Percentiles rank a stretch among this genome's conserved stretches.
These are phyloP conservation scores for Dovyalis caffra DNA, from an alignment of 345 rosid species.

Conservation along the genomic window DNA sequence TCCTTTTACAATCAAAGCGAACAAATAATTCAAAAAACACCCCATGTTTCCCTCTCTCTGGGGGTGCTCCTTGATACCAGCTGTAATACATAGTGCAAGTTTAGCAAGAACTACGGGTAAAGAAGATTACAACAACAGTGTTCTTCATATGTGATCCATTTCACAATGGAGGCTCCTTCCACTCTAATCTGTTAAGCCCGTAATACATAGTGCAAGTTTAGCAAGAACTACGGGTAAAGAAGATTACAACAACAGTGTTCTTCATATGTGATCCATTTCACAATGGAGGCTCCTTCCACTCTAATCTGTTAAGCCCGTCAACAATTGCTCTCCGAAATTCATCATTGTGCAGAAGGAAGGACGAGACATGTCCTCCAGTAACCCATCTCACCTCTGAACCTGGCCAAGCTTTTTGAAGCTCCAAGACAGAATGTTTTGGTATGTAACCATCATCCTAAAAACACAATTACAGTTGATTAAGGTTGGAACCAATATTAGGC, in stretches of 20 bases:
- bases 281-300: slow-evolving; percentile 74
- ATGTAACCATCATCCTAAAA: slow-evolving; percentile 95
- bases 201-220: too few species aligned
- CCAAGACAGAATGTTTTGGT: slow-evolving; percentile 89
- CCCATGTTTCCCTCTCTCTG: background rate
- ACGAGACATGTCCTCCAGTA: slow-evolving; percentile 92
- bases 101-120: slow-evolving; percentile 1
- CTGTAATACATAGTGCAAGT: slow-evolving; percentile 21
- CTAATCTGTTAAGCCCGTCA: slow-evolving; percentile 70
- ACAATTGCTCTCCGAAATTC: slow-evolving; percentile 85
- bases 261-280: slow-evolving; percentile 21
- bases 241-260: slow-evolving; percentile 18
- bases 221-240: too few species aligned
- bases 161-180: slow-evolving; percentile 78
- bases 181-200: slow-evolving; percentile 68
- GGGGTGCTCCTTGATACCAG: slow-evolving; percentile 21
- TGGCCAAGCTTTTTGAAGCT: slow-evolving; percentile 98
- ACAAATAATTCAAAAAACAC: slow-evolving; percentile 17
- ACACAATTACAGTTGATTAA: background rate
- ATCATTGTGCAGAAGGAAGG: slow-evolving; percentile 73
- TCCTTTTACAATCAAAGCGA: background rate
- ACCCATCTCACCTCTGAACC: slow-evolving; percentile 99
- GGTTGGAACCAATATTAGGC: background rate
- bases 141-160: background rate
- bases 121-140: slow-evolving; percentile 21